Evolutionary conservation across 2,329 filamentous ascomycete species (phyloP).

Genomic region (Xylaria multiplex): DNA sequence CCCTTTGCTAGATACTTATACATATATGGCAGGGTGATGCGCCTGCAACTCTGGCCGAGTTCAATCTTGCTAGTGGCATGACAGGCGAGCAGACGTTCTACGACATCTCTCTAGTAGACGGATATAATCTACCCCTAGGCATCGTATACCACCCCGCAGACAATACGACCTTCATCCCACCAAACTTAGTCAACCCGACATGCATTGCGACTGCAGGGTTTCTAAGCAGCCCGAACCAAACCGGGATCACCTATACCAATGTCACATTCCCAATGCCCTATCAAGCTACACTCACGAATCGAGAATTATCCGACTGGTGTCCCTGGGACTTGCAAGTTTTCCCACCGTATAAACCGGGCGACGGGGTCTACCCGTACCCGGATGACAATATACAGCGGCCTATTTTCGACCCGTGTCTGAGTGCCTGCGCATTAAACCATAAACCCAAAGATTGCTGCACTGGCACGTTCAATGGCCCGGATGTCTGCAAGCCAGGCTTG

Average conservation of each 20-base stretch:
- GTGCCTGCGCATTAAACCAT: conserved; percentile 77
- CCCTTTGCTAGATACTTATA: conserved; percentile 6
- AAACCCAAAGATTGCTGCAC: conserved; percentile 78
- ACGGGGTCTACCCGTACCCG: conserved; percentile 82
- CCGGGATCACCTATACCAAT: conserved; percentile 70
- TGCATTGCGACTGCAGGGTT: conserved; percentile 77
- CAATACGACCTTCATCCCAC: conserved; percentile 73
- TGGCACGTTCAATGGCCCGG: conserved; percentile 71
- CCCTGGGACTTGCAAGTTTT: conserved; percentile 80
- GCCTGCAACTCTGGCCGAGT: conserved; percentile 82
- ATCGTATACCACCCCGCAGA: conserved; percentile 69
- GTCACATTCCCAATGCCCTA: conserved; percentile 73
- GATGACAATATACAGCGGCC: conserved; percentile 77
- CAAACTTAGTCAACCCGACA: conserved; percentile 79
- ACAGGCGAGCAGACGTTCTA: conserved; percentile 75
- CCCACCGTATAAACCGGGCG: conserved; percentile 74
- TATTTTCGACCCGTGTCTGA: conserved; percentile 80
- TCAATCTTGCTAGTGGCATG: conserved; percentile 75
- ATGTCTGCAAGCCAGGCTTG: conserved; percentile 70
- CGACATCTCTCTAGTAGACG: conserved; percentile 85
- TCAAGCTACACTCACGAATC: conserved; percentile 67
- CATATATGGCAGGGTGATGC: conserved; percentile 67
- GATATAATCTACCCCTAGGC: conserved; percentile 81
- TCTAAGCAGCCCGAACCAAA: conserved; percentile 64
- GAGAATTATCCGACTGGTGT: conserved; percentile 75